These are phyloP conservation scores for Chaetoceros muelleri DNA, from an alignment of 108 stramenopile species.

Conservation along the genomic window DNA sequence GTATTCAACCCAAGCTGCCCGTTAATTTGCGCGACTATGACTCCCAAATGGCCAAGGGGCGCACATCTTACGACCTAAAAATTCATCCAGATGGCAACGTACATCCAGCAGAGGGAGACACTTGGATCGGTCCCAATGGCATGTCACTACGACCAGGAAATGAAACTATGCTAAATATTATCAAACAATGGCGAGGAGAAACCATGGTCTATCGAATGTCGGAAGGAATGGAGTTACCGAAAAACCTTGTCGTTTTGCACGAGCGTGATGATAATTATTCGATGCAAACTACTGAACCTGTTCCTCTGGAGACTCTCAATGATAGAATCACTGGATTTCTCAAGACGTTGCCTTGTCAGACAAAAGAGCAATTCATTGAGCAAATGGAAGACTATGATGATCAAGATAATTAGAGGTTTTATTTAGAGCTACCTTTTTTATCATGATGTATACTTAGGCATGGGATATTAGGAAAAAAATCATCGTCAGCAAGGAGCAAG, in stretches of 20 bases:
- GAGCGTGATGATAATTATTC: conserved; percentile 4
- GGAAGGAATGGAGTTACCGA: not conserved
- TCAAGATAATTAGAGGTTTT: conserved; percentile 8
- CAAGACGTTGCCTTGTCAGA: not conserved
- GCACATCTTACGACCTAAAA: not conserved
- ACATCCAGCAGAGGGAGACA: conserved; percentile 1
- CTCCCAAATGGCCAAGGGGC: conserved; percentile 5
- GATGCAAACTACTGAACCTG: not conserved
- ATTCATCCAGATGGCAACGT: not conserved
- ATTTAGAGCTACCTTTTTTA: too few species aligned
- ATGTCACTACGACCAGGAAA: conserved; percentile 1
- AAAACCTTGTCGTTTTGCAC: conserved; percentile 4
- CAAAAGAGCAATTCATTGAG: conserved; percentile 1
- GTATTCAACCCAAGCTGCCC: not conserved
- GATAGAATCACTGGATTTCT: not conserved
- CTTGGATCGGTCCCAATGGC: conserved; percentile 6
- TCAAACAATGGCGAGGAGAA: not conserved
- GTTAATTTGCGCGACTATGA: conserved; percentile 1
- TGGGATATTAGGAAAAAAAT: too few species aligned
- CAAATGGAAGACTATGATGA: conserved; percentile 1
- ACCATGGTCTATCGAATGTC: conserved; percentile 1
- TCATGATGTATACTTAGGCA: too few species aligned
- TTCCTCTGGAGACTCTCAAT: not conserved
- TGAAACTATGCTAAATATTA: conserved; percentile 3
- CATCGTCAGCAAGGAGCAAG: too few species aligned